phyloP scores from a whole-genome alignment of 1,139 yeast species.

The Candida albicans region DNA sequence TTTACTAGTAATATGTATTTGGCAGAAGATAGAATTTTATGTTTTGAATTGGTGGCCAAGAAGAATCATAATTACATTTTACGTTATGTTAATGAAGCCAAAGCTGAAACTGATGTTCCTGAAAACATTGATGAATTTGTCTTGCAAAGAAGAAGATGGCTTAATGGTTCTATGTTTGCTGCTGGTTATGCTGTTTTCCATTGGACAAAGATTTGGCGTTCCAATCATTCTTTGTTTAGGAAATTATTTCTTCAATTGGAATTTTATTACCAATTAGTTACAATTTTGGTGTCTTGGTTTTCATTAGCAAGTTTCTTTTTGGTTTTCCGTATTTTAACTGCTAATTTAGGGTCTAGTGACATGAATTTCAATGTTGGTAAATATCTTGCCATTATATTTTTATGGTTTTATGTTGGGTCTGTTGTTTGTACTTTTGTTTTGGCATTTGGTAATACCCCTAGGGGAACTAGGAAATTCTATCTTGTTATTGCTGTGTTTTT shows the following conservation, averaged over 20 bases:
- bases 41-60: constrained; percentile 83
- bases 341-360: constrained; percentile 50
- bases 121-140: constrained; percentile 70
- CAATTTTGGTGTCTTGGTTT: constrained; percentile 75
- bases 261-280: constrained; percentile 66
- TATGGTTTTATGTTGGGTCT: constrained; percentile 46
- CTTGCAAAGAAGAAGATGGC: constrained; percentile 80
- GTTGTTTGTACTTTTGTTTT: constrained; percentile 47
- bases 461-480: constrained; percentile 47
- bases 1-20: constrained; percentile 83
- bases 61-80: constrained; percentile 58
- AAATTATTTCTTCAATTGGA: constrained; percentile 67
- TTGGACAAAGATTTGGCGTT: constrained; percentile 68
- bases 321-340: constrained; percentile 65
- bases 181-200: constrained; percentile 75
- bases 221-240: constrained; percentile 62
- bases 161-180: constrained; percentile 83
- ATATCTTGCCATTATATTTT: constrained; percentile 40
- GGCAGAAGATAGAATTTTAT: constrained; percentile 81
- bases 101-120: constrained; percentile 85
- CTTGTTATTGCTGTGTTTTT: constrained; percentile 42
- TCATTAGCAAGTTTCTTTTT: constrained; percentile 74
- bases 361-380: constrained; percentile 48
- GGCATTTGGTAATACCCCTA: constrained; percentile 50
- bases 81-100: constrained; percentile 71